Evolutionary conservation across 768 basidiomycete genomes (phyloP), one percentile per base, ranked within the genome.

Genomic region (Neoboletus brunneissimus): DNA sequence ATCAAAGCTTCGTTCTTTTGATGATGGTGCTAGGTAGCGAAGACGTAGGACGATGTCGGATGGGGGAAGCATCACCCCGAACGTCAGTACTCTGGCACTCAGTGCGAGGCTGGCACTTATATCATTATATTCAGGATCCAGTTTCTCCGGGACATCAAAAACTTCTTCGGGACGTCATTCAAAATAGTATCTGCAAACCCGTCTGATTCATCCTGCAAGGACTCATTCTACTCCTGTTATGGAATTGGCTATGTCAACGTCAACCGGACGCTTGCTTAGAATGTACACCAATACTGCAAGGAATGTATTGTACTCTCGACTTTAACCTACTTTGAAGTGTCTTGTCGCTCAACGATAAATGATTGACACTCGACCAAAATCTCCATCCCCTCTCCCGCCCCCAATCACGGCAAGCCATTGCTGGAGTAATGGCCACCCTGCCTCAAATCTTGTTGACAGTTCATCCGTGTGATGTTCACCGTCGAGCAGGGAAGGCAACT

Each of bases 11-110:
- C 10, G 87, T 95, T 5, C 76, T 96, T 40, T 72, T 96, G 35
- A 81, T 93, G 79, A 95, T 99, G 92, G 88, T 90, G 4, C 77
- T 98, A n/a, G 97, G 97, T 10, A 95, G 92, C 58, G 97, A 98
- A 68, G 97, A 99, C 68, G 94, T 98, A 0, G 92, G 94, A 1
- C 84, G 89, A 57, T 93, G 91, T 75, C 78, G 84, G 55, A 89
- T 98, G 84, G 85, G 88, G 5, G 86, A 89, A 63, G 85, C 93
- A 18, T 93, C 91, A 12, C 73, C 82, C 16, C 81, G 90, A 70
- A 91, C 91, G 91, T 91, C 57, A 72, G 91, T 81, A 32, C 44
- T n/a, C 66, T 51, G 13, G 22, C 34, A 37, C 34, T 37, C 32
- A 10, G n/a, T 23, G 7, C 23, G 41, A 54, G 25, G 31, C 37